Base-by-base conservation (phyloP, 2,329 filamentous ascomycete genomes). In the Curvularia spicifera region DNA sequence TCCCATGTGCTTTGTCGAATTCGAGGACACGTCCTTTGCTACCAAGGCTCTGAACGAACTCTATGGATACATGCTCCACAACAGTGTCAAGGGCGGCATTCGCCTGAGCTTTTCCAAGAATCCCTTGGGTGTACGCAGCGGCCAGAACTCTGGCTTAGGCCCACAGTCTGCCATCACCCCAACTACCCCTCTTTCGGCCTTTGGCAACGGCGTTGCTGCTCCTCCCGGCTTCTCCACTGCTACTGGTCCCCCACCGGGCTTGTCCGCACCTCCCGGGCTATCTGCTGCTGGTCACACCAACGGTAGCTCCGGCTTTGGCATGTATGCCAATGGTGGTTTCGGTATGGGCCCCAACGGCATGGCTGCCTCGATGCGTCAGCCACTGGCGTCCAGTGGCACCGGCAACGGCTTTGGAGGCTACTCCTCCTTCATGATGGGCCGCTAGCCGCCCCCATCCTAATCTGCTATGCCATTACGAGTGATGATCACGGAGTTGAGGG, bases 1-100 rank as follows among this genome's bases (percentile, higher is more conserved):
- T 0, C 94, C 94, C 1, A 98, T 98, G 93, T 98, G 95, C 75
- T 98, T 98, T 76, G 95, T 99, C 37, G 95, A 99, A 77, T 99
- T 98, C 68, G 94, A 98, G 71, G 93, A 97, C 70, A 85, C 96
- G 10, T 90, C 91, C 1, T 94, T 92, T 71, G 94, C 95, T 0
- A 97, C 94, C 42, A 96, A 95, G 78, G 90, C 93, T 1, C 83
- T 98, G 2, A 87, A 93, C 64, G 92, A 97, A 56, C 83, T 98
- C 1, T 97, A 98, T 71, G 95, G 95, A 0, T 87, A 90, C 49
- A 87, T 86, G 48, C 84, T 98, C 31, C 92, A 93, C 74, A 97
- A 97, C 78, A 97, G 93, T 71, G 86, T 92, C 72, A 97, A 97
- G 75, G 94, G 94, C 6, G 95, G 95, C 33, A 97, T 99, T 70